Evolutionary conservation across 495 filamentous ascomycete genomes (phyloP).

Genomic region (Aspergillus incahuasiensis): DNA sequence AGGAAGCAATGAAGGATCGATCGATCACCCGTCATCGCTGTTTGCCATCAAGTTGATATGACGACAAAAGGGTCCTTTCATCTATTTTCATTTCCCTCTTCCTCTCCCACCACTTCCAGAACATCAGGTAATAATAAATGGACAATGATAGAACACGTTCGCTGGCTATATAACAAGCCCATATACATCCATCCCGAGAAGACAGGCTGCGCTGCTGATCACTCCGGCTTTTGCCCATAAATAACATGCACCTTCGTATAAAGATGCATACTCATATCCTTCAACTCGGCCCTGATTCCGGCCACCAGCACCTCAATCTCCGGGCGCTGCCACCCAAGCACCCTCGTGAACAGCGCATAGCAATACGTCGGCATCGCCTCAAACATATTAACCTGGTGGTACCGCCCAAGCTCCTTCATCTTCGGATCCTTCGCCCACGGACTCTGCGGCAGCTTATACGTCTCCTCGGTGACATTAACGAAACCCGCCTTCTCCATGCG

Average conservation of each 20-base stretch:
- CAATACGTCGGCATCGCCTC: conserved; percentile 46
- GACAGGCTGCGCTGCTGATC: background rate
- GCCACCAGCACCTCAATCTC: conserved; percentile 52
- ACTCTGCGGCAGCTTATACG: conserved; percentile 42
- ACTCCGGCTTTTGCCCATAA: conserved; percentile 35
- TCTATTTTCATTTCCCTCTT: too few species aligned
- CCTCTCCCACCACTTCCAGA: too few species aligned
- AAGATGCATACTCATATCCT: conserved; percentile 46
- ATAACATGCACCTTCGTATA: conserved; percentile 35
- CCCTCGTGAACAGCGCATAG: conserved; percentile 50
- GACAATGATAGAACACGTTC: too few species aligned
- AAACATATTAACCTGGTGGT: conserved; percentile 44
- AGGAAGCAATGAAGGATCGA: too few species aligned
- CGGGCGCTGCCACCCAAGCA: conserved; percentile 47
- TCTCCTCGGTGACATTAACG: conserved; percentile 45
- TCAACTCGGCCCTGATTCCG: conserved; percentile 48
- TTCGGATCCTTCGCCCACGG: conserved; percentile 51
- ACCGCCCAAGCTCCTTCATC: conserved; percentile 47
- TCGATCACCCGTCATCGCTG: too few species aligned
- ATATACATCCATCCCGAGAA: background rate
- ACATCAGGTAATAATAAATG: too few species aligned
- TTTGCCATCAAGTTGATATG: too few species aligned
- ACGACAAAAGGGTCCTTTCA: too few species aligned
- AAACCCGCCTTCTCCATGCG: conserved; percentile 52
- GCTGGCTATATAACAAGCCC: too few species aligned